Evolutionary conservation across 371 early-diverging fungal species (phyloP), one percentile per base, ranked within the genome.

Genomic region (Saksenaea oblongispora): DNA sequence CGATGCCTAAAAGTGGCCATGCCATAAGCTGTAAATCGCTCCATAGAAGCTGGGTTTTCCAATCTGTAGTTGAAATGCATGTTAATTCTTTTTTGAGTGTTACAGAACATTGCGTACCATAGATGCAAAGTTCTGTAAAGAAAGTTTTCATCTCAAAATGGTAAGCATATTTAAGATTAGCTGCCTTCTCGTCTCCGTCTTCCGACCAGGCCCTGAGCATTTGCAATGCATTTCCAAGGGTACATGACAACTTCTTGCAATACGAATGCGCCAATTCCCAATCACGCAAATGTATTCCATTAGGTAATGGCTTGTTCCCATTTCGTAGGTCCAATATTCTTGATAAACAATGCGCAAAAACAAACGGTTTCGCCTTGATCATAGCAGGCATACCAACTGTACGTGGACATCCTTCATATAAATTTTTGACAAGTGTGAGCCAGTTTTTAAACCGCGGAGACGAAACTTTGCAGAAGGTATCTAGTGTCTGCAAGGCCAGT

Each of bases 11-110:
- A 14, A 57, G n/a, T 18, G 35, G 28, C 24, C 44, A 42, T 5
- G 51, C 51, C 24, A 47, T 22, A 18, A 22, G 51, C 13, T 37
- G 31, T 9, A 67, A 10, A 56, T 60, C 64, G 39, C 62, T 62
- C 73, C 70, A 73, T 42, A 70, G 39, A 37, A 70, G 44, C 14
- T 59, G 67, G 15, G 63, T 59, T 56, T 62, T 51, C 70, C 71
- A 70, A 39, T 65, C 70, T 73, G 31, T 54, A 14, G 27, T 62
- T n/a, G n/a, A 3, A 11, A 31, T 61, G 26, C 41, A 34, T 64
- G 17, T 57, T 28, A 57, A 24, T 63, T 59, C 36, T 39, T 9
- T 36, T 47, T 31, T 31, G 31, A 22, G 51, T 47, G 22, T 47
- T 47, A 47, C 51, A 17, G 1, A 22, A 9, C 3, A 47, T 47